phyloP scores from a whole-genome alignment of 768 basidiomycete species.

The Tricholoma sp. region DNA sequence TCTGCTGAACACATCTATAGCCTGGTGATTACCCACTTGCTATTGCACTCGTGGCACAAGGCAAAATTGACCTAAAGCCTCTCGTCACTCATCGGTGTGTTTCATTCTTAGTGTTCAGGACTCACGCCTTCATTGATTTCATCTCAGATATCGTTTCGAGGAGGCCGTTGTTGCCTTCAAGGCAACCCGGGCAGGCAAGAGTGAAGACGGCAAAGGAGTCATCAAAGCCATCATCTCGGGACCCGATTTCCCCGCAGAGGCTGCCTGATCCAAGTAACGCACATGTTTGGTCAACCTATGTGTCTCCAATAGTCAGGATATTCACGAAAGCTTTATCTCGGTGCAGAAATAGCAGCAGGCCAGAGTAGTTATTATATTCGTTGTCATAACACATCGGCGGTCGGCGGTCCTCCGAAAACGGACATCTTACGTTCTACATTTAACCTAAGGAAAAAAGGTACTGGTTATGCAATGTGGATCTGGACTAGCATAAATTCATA shows the following conservation, averaged over 20 bases:
- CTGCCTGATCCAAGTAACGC: constrained; percentile 7
- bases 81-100: constrained; percentile 80
- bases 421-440: background rate
- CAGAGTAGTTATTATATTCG: background rate
- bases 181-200: constrained; percentile 74
- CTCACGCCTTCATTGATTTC: background rate
- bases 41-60: constrained; percentile 76
- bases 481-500: background rate
- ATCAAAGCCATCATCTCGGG: constrained; percentile 91
- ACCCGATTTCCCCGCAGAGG: constrained; percentile 51
- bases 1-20: constrained; percentile 28
- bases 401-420: background rate
- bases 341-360: background rate
- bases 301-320: constrained; percentile 8
- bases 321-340: background rate
- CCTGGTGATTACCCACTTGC: constrained; percentile 84
- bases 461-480: background rate
- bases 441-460: background rate
- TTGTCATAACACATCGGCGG: background rate
- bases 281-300: background rate
- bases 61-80: constrained; percentile 82
- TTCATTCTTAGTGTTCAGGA: background rate
- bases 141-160: constrained; percentile 61
- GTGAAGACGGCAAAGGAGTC: constrained; percentile 79
- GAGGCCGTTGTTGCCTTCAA: constrained; percentile 79